Percentiles rank a stretch among this genome's conserved stretches.
Evolutionary conservation across 2,329 filamentous ascomycete species (phyloP).

Genomic region (Monosporascus ibericus): DNA sequence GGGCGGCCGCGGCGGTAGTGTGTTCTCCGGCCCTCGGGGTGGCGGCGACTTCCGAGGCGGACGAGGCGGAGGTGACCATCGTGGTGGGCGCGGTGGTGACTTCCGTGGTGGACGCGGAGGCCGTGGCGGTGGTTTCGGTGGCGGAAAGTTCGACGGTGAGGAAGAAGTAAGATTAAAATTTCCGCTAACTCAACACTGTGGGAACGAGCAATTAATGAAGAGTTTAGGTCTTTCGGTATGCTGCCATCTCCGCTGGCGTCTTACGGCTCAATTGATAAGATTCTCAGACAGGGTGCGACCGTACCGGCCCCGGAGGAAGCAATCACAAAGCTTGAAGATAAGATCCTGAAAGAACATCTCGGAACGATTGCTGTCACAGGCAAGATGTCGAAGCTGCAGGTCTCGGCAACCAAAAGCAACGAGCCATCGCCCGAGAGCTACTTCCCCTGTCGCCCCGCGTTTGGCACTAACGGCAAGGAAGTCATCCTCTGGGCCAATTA

Average conservation of each 20-base stretch:
- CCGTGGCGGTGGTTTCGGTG: constrained; percentile 17
- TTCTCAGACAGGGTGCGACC: constrained; percentile 7
- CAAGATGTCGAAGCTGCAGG: constrained; percentile 30
- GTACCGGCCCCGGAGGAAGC: constrained; percentile 21
- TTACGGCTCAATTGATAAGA: background rate
- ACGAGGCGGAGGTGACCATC: constrained; percentile 15
- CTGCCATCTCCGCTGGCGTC: background rate
- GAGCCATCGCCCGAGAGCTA: constrained; percentile 6
- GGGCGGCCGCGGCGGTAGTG: constrained; percentile 7
- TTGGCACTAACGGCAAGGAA: constrained; percentile 35
- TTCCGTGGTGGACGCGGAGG: constrained; percentile 14
- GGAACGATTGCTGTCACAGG: constrained; percentile 24
- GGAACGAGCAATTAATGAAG: too few species aligned
- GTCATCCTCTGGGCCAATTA: constrained; percentile 51
- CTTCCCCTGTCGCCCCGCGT: constrained; percentile 44
- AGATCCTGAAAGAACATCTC: constrained; percentile 27
- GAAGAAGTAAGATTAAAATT: too few species aligned
- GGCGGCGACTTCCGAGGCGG: constrained; percentile 9
- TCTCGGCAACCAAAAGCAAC: constrained; percentile 11
- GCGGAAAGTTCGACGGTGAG: constrained; percentile 19
- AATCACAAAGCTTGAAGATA: constrained; percentile 34
- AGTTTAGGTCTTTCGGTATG: constrained; percentile 31
- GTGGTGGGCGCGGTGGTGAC: constrained; percentile 13
- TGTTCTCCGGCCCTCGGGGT: constrained; percentile 12
- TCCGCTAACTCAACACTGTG: too few species aligned